phyloP scores from a whole-genome alignment of 1,139 yeast species.

The Hyphopichia wangnamkhiaoensis region DNA sequence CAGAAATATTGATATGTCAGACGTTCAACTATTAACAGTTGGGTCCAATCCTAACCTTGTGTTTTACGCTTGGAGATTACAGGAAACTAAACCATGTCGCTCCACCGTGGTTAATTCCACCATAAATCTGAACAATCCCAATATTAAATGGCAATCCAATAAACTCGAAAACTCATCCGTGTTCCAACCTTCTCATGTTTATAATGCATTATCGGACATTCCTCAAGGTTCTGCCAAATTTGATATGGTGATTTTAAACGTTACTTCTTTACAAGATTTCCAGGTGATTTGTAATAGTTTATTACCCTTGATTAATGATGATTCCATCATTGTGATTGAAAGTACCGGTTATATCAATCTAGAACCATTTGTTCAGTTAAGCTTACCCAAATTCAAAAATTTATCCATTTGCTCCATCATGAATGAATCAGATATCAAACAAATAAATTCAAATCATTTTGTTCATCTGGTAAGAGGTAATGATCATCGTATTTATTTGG shows the following conservation, averaged over 20 bases:
- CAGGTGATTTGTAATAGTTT: constrained; percentile 31
- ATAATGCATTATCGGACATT: constrained; percentile 18
- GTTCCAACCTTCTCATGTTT: constrained; percentile 24
- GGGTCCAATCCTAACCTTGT: constrained; percentile 52
- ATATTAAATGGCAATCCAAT: constrained; percentile 11
- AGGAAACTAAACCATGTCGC: constrained; percentile 36
- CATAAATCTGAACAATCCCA: constrained; percentile 5
- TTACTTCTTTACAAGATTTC: constrained; percentile 44
- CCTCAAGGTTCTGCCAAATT: constrained; percentile 18
- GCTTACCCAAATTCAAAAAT: constrained; percentile 31
- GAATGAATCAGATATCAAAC: constrained; percentile 64
- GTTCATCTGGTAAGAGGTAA: constrained; percentile 29
- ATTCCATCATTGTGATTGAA: constrained; percentile 60
- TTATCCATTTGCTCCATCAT: constrained; percentile 57
- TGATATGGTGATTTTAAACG: constrained; percentile 40
- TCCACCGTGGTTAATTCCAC: constrained; percentile 34
- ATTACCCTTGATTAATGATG: constrained; percentile 25
- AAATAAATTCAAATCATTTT: constrained; percentile 25
- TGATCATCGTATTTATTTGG: constrained; percentile 44
- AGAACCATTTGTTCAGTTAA: constrained; percentile 61
- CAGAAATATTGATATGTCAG: constrained; percentile 14
- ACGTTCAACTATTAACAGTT: constrained; percentile 31
- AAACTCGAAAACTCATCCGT: constrained; percentile 19
- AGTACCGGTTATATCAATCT: constrained; percentile 70
- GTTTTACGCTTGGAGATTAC: constrained; percentile 53